Base-by-base conservation (phyloP, 164 flowering plant genomes). In the Sedum album region DNA sequence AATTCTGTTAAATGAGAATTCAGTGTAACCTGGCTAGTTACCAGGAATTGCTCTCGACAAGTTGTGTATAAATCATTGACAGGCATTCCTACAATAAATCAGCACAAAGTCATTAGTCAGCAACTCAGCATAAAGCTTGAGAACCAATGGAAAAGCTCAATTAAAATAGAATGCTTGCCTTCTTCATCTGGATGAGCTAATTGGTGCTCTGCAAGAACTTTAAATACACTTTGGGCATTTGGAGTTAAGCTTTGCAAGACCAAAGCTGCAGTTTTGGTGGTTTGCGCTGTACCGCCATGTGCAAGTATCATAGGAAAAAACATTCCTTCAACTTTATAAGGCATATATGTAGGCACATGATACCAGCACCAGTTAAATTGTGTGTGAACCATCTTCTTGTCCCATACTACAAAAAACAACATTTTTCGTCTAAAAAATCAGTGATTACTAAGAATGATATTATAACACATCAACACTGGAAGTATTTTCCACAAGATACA, bases 231-330 rank as follows among this genome's bases (percentile, higher is more conserved):
- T 73, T 91, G 99, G 39, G 96, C 97, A 83, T 94, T 94, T 26
- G 99, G 96, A 44, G 99, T 94, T 86, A 92, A 80, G 73, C 99
- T 94, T 74, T 91, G 97, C 28, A 94, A 78, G 31, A 94, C 99
- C 66, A 94, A 85, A 55, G 85, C 72, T 60, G 97, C 96, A 25
- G 96, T 90, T 80, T 90, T 94, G 71, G 88, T 88, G 76, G 65
- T 91, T 75, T 94, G 97, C 17, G 79, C 71, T 4, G 82, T 70
- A 38, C 89, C 86, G 6, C 86, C 80, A 66, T 84, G 84, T 6
- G 94, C 82, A 65, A 94, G 96, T 77, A 94, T 83, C 73, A 90
- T 57, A 33, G 99, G 97, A 31, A 74, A 77, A 79, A 91, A 88
- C 49, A 80, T 77, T 48, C 91, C 88, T 81, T 94, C 97, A 31